Evolutionary conservation across 2,329 filamentous ascomycete species (phyloP), one percentile per base, ranked within the genome.

Genomic region (Cytospora mali): DNA sequence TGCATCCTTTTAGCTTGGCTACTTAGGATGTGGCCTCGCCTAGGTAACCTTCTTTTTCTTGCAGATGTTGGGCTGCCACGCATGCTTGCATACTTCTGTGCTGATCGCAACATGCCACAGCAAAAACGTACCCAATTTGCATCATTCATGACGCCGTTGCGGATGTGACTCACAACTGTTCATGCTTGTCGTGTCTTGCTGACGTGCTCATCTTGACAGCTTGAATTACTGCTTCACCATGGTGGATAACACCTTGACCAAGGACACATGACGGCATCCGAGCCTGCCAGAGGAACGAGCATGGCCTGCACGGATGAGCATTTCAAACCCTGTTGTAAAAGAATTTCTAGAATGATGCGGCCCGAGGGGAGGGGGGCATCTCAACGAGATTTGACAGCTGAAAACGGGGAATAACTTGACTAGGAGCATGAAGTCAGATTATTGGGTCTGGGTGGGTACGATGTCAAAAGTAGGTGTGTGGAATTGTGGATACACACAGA

Each of bases 341-440:
- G 27, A 27, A 51, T 46, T 59, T 63, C 57, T 54, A 63, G 57
- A 54, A 53, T 42, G n/a, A 42, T 58, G n/a, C 46, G 54, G 54
- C 29, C 60, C 53, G 61, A 33, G 33, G 29, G 31, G 54, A 46
- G 54, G 27, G 58, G 62, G 53, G 54, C 46, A 61, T 31, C 21
- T 58, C 49, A 51, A 51, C 54, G 33, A n/a, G n/a, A 55, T 14
- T 49, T 58, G 62, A 64, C 62, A 64, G 46, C 27, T 50, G 61
- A 59, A 35, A 53, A 33, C 46, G 57, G 31, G 56, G 23, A 31
- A 39, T 53, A 52, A 23, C 33, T 52, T 14, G 48, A 52, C 46
- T 25, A 29, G 58, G 54, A 53, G 35, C 21, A 35, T 42, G 56
- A 59, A 54, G 53, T 50, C 39, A 50, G 52, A 62, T 52, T 39